Percentiles rank a stretch among this genome's conserved stretches.
Evolutionary conservation across 2,329 filamentous ascomycete species (phyloP).

Genomic region (Fusarium temperatum): DNA sequence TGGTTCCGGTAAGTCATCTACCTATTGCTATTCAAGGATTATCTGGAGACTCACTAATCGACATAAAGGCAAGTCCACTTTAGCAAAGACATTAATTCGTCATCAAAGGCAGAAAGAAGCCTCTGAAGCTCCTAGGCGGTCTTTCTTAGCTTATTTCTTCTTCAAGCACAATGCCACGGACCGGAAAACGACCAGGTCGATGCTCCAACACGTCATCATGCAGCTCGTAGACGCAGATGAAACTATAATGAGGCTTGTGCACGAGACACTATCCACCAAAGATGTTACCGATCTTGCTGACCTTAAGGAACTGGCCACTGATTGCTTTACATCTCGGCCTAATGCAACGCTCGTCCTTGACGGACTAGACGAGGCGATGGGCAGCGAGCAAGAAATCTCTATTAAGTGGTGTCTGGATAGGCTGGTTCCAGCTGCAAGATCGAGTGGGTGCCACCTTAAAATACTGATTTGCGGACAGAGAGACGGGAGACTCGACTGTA

Average conservation of each 20-base stretch:
- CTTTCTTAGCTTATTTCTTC: neutral
- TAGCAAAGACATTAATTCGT: neutral
- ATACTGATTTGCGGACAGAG: neutral
- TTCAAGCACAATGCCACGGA: neutral
- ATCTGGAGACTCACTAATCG: fast-evolving
- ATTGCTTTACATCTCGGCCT: fast-evolving
- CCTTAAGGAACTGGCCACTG: fast-evolving
- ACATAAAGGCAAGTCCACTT: neutral
- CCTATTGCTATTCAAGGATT: fast-evolving
- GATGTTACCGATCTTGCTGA: fast-evolving
- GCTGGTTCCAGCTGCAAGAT: fast-evolving
- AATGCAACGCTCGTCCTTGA: fast-evolving
- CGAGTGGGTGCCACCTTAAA: fast-evolving
- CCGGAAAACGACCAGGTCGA: fast-evolving
- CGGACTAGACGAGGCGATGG: neutral
- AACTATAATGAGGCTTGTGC: fast-evolving
- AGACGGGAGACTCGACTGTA: neutral
- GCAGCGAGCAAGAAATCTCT: fast-evolving
- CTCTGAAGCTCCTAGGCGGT: fast-evolving
- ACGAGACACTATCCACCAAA: fast-evolving
- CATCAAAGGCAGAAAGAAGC: fast-evolving
- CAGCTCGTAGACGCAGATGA: fast-evolving
- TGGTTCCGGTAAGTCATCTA: neutral
- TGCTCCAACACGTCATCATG: neutral
- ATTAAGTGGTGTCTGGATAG: fast-evolving